Evolutionary conservation across 106 monocot genomes (phyloP).

Genomic region (Dendrobium huoshanense): DNA sequence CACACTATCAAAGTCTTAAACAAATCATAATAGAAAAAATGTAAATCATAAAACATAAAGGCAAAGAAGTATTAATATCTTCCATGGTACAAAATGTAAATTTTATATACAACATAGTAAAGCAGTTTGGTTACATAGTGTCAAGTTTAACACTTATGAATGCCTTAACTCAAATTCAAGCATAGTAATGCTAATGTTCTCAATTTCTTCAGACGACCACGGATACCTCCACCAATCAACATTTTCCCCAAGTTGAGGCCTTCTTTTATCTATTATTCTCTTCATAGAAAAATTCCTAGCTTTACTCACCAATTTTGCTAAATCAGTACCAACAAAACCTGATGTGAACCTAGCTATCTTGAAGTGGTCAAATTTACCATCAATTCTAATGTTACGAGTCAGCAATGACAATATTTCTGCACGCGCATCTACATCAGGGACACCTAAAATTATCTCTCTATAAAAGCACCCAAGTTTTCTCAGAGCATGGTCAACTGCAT

Average conservation of each 20-base stretch:
- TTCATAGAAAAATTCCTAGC: constrained; percentile 87
- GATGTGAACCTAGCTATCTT: constrained; percentile 80
- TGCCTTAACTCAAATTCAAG: constrained; percentile 81
- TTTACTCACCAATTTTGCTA: constrained; percentile 69
- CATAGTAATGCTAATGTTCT: constrained; percentile 61
- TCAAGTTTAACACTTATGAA: background rate
- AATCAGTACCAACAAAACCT: constrained; percentile 95
- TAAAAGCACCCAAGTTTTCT: constrained; percentile 86
- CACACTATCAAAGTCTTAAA: background rate
- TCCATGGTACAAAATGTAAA: background rate
- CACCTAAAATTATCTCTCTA: constrained; percentile 63
- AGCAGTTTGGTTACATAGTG: background rate
- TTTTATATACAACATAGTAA: background rate
- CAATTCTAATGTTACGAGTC: constrained; percentile 44
- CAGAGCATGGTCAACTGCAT: constrained; percentile 81
- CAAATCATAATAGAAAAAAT: background rate
- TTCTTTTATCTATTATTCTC: constrained; percentile 56
- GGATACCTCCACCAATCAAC: constrained; percentile 62
- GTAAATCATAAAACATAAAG: background rate
- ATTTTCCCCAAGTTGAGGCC: constrained; percentile 25
- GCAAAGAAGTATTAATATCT: background rate
- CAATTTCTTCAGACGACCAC: constrained; percentile 66
- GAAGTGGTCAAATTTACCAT: constrained; percentile 55
- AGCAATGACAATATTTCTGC: constrained; percentile 56
- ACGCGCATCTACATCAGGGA: constrained; percentile 82